Evolutionary conservation across 345 rosid genomes (phyloP), one percentile per base, ranked within the genome.

Genomic region (Camelina sativa): DNA sequence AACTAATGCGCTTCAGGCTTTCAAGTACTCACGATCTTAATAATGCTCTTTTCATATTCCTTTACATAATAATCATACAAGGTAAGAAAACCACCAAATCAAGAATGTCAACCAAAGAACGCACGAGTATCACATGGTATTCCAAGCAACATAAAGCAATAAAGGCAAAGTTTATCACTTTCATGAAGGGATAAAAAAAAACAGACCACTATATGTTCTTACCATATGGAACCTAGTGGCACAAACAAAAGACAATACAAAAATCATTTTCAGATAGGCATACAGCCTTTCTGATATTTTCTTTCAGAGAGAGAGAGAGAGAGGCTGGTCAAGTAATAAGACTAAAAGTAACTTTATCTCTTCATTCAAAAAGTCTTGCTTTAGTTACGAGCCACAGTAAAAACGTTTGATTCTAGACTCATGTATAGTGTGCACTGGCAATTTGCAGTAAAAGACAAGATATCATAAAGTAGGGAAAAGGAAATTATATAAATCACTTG

Each of bases 171-270:
- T 34, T 57, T 19, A 65, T 59, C 69, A 65, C 81, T 72, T 77
- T 72, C 68, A 59, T 41, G 40, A 58, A 40, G 22, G 51, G 58
- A 65, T 71, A 41, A 65, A 58, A 58, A 58, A 58, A 57, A 51
- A 38, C 40, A 77, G 5, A 58, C 69, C 73, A 72, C 77, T 56
- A 71, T 23, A 23, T 65, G 73, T 65, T 77, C 76, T 19, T 59
- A 72, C 76, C 72, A 77, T 56, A 22, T 48, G 77, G 80, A 71
- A 72, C 57, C 73, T 71, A 78, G 52, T 78, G 81, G 77, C 77
- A 60, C 73, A 34, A 34, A 51, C 25, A n/a, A 77, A 78, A 52
- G 58, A 59, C 59, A 71, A 51, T 67, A 66, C 59, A 44, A 53
- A 53, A 28, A 23, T 65, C 81, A 37, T 71, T 72, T 71, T 72